phyloP scores from a whole-genome alignment of 2,329 filamentous ascomycete species.

The Xylariaceae sp. region DNA sequence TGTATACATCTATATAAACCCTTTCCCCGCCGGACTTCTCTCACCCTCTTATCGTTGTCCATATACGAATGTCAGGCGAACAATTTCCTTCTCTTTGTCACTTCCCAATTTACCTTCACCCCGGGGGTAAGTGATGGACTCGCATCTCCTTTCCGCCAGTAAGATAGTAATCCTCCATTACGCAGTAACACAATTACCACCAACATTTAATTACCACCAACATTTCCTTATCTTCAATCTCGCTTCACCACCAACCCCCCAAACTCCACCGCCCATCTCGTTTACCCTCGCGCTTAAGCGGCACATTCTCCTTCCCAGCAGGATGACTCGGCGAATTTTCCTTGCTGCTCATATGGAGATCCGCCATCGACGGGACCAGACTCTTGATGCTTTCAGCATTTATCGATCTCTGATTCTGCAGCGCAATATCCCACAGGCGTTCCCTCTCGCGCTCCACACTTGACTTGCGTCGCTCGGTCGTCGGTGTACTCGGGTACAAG shows the following conservation, averaged over 20 bases:
- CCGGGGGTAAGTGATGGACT: no score
- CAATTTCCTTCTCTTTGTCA: no score
- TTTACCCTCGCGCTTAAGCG: slow-evolving; percentile 15
- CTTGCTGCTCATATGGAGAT: slow-evolving; percentile 15
- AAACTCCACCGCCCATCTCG: slow-evolving; percentile 24
- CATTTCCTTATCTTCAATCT: no score
- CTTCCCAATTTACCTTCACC: no score
- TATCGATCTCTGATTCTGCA: slow-evolving; percentile 28
- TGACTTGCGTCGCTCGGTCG: slow-evolving; percentile 4
- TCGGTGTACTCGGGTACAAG: not conserved
- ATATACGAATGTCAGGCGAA: no score
- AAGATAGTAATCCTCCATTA: not conserved
- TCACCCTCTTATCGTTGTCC: no score
- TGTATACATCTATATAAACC: no score
- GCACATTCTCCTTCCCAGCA: slow-evolving; percentile 13
- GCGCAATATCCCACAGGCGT: slow-evolving; percentile 22
- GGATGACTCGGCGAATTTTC: slow-evolving; percentile 9
- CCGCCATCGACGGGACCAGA: slow-evolving; percentile 26
- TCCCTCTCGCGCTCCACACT: slow-evolving; percentile 22
- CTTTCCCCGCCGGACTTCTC: no score
- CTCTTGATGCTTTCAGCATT: slow-evolving; percentile 29
- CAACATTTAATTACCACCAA: not conserved
- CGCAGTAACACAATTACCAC: not conserved
- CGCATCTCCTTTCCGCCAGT: no score
- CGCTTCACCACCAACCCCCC: slow-evolving; percentile 24